phyloP scores from a whole-genome alignment of 202 grass and related monocot species.

The Saccharum hybrid region DNA sequence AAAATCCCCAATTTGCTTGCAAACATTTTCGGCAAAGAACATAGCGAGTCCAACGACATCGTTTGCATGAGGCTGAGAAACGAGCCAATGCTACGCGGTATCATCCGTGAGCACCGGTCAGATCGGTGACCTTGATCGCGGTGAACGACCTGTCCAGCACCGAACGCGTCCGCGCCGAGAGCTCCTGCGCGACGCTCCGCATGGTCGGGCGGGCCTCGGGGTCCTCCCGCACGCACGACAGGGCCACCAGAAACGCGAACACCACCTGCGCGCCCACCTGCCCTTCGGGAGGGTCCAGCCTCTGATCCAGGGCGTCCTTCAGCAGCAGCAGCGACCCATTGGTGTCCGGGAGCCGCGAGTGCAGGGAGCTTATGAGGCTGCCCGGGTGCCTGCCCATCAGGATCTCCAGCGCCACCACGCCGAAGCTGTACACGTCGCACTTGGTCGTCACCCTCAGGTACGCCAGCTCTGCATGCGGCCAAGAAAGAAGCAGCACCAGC shows the following conservation, averaged over 20 bases:
- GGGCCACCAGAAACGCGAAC: constrained; percentile 58
- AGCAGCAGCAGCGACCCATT: constrained; percentile 44
- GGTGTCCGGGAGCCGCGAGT: not conserved
- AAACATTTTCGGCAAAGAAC: no score
- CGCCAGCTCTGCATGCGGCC: constrained; percentile 57
- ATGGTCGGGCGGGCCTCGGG: constrained; percentile 67
- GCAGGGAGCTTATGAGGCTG: constrained; percentile 53
- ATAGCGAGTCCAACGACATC: no score
- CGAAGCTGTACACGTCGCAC: constrained; percentile 93
- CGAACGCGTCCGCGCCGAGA: constrained; percentile 41
- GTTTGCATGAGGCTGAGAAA: no score
- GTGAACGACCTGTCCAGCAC: constrained; percentile 55
- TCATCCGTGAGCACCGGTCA: constrained; percentile 23
- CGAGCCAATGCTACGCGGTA: not conserved
- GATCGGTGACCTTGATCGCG: constrained; percentile 50
- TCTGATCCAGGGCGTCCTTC: constrained; percentile 74
- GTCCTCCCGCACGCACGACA: constrained; percentile 55
- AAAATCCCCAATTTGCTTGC: no score
- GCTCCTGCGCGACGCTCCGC: constrained; percentile 62
- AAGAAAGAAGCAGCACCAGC: not conserved
- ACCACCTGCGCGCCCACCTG: constrained; percentile 64
- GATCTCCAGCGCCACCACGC: constrained; percentile 71
- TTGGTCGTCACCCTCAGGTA: constrained; percentile 79
- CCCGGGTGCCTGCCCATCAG: constrained; percentile 77
- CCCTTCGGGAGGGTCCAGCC: constrained; percentile 52